These are phyloP conservation scores for Rickenella mellea DNA, from an alignment of 768 basidiomycete genomes.

Conservation along the genomic window DNA sequence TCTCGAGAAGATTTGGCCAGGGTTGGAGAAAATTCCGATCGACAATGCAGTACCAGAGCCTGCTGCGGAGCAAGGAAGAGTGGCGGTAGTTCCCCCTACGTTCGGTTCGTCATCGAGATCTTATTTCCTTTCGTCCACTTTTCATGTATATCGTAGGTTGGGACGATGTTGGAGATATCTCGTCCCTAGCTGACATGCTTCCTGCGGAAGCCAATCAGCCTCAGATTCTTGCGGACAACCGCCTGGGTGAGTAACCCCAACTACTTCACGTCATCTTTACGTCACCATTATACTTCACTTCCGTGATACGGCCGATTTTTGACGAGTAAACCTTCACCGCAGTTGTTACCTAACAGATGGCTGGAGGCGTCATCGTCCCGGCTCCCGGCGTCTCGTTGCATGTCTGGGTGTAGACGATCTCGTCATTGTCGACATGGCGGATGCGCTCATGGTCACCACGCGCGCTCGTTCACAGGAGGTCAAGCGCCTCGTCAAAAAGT, in stretches of 20 bases:
- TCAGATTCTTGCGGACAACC: conserved; percentile 70
- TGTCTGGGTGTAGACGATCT: conserved; percentile 84
- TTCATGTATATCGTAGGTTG: too few species aligned
- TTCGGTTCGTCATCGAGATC: too few species aligned
- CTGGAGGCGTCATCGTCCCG: conserved; percentile 86
- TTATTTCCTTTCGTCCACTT: too few species aligned
- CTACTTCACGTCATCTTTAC: background rate
- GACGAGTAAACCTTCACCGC: too few species aligned
- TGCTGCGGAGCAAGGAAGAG: conserved; percentile 65
- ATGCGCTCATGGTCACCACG: conserved; percentile 81
- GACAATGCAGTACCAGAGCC: conserved; percentile 87
- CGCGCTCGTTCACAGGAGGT: conserved; percentile 86
- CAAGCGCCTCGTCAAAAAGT: conserved; percentile 77
- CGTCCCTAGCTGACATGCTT: conserved; percentile 74
- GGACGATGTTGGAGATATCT: conserved; percentile 91
- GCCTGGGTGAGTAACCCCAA: conserved; percentile 41
- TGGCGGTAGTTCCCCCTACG: conserved; percentile 84
- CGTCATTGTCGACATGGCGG: conserved; percentile 87
- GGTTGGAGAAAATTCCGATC: conserved; percentile 77
- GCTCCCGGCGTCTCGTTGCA: conserved; percentile 72
- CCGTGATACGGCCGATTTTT: too few species aligned
- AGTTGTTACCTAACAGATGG: conserved; percentile 85
- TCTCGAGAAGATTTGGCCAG: conserved; percentile 64
- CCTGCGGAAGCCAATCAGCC: conserved; percentile 82
- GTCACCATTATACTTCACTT: background rate